Conservation (phyloP, 768 basidiomycete species). For the Termitomyces sp. region DNA sequence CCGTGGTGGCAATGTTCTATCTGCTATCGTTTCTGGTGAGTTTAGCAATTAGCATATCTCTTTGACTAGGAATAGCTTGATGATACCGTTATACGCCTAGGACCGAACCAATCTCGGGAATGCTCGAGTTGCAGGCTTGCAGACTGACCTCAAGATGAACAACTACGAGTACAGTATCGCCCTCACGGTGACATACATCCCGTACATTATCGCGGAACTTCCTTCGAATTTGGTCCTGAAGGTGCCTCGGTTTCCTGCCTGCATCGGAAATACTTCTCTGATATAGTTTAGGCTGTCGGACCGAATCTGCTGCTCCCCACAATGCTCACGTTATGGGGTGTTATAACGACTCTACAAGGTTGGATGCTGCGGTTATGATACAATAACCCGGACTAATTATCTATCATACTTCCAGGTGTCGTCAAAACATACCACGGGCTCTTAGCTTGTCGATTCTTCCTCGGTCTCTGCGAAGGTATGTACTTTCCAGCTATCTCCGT, state of each 20-base stretch:
- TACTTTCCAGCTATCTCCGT: neutral
- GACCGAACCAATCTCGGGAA: constrained; percentile 1
- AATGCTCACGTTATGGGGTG: constrained; percentile 66
- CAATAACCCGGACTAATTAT: neutral
- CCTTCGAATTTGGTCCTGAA: neutral
- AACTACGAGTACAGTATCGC: neutral
- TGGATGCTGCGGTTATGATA: neutral
- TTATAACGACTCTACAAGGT: constrained; percentile 64
- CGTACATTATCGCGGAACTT: neutral
- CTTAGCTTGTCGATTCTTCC: constrained; percentile 47
- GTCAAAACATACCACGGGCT: constrained; percentile 41
- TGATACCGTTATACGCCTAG: neutral
- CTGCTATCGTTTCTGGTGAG: constrained; percentile 35
- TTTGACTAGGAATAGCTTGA: constrained; percentile 27
- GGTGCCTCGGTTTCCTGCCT: neutral
- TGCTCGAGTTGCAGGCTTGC: neutral
- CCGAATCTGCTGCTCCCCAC: constrained; percentile 31
- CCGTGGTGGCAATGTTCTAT: constrained; percentile 32
- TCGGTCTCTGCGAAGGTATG: constrained; percentile 47
- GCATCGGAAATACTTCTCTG: neutral
- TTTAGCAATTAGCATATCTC: constrained; percentile 40
- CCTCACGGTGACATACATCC: neutral
- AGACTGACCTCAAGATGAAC: constrained; percentile 1
- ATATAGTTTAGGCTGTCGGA: neutral
- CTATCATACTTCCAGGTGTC: constrained; percentile 32